A percentile compares a stretch with the other conserved stretches of the same genome.
phyloP scores from a whole-genome alignment of 75 land plant species.

The Sequoiadendron giganteum region DNA sequence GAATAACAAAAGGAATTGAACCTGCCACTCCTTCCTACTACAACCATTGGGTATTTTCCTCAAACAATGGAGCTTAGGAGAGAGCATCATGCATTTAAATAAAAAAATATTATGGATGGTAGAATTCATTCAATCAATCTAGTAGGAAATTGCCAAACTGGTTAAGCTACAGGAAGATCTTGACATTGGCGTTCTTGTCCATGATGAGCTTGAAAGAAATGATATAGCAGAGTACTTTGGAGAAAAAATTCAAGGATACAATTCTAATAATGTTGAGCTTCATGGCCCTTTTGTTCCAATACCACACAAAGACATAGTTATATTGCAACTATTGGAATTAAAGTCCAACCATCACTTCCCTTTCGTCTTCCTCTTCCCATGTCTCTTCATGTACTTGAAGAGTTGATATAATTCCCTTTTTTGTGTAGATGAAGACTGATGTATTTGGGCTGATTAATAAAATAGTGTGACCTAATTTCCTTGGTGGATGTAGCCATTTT shows the following conservation, averaged over 20 bases:
- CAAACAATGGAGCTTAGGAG: conserved; percentile 71
- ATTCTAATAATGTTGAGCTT: too few relatives aligned
- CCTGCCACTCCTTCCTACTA: conserved; percentile 71
- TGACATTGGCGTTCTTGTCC: conserved; percentile 61
- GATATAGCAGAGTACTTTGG: conserved; percentile 73
- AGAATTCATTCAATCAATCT: conserved; percentile 36
- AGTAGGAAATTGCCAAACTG: conserved; percentile 48
- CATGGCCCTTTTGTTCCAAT: too few relatives aligned
- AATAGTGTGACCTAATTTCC: too few relatives aligned
- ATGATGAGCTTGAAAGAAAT: conserved; percentile 66
- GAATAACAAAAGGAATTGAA: conserved; percentile 74
- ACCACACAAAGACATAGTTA: too few relatives aligned
- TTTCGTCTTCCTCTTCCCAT: too few relatives aligned
- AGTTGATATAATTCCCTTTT: too few relatives aligned
- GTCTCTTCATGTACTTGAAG: too few relatives aligned
- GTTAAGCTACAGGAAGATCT: conserved; percentile 62
- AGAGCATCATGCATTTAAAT: conserved; percentile 68
- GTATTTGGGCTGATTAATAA: too few relatives aligned
- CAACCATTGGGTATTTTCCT: conserved; percentile 80
- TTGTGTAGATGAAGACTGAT: too few relatives aligned
- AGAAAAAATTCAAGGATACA: conserved; percentile 52
- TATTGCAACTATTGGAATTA: too few relatives aligned
- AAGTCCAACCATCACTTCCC: too few relatives aligned
- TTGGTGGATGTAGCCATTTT: too few relatives aligned
- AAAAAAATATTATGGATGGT: conserved; percentile 58